These are phyloP conservation scores for Pyrenophora graminea DNA, from an alignment of 2,329 filamentous ascomycete genomes.

Conservation along the genomic window DNA sequence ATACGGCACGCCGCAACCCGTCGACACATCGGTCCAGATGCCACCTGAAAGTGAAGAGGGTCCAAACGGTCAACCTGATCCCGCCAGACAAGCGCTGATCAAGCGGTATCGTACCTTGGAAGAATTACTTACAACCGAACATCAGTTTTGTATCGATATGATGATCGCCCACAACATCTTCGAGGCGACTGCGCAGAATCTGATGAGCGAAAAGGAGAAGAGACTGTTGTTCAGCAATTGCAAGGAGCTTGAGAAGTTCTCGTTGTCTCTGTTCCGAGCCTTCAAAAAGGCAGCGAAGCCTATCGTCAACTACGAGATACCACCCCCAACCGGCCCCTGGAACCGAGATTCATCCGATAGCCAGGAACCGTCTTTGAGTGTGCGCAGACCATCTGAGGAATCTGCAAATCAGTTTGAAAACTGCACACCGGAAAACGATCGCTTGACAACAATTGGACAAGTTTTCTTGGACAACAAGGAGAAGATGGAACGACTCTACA, in stretches of 20 bases:
- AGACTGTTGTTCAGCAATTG: constrained; percentile 92
- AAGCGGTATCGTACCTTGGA: constrained; percentile 85
- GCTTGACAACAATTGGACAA: constrained; percentile 61
- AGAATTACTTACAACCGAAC: constrained; percentile 90
- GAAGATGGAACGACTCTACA: constrained; percentile 67
- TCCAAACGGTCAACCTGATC: constrained; percentile 27
- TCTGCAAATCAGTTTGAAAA: constrained; percentile 37
- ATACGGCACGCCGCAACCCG: constrained; percentile 24
- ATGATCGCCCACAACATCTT: constrained; percentile 98
- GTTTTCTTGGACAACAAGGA: constrained; percentile 61
- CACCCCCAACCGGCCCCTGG: constrained; percentile 32
- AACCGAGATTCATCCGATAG: constrained; percentile 29
- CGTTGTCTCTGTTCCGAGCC: constrained; percentile 74
- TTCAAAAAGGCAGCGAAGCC: constrained; percentile 79
- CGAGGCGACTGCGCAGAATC: constrained; percentile 83
- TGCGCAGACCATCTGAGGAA: constrained; percentile 24
- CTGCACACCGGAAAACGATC: constrained; percentile 56
- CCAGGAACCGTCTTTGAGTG: constrained; percentile 22
- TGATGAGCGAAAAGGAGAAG: constrained; percentile 80
- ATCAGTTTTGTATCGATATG: constrained; percentile 90
- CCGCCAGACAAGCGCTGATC: constrained; percentile 55
- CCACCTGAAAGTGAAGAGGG: constrained; percentile 15
- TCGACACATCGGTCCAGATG: constrained; percentile 14
- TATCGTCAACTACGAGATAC: constrained; percentile 65
- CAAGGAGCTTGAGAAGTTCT: constrained; percentile 86